Evolutionary conservation across 345 rosid species (phyloP).

Genomic region (Salix arbutifolia): DNA sequence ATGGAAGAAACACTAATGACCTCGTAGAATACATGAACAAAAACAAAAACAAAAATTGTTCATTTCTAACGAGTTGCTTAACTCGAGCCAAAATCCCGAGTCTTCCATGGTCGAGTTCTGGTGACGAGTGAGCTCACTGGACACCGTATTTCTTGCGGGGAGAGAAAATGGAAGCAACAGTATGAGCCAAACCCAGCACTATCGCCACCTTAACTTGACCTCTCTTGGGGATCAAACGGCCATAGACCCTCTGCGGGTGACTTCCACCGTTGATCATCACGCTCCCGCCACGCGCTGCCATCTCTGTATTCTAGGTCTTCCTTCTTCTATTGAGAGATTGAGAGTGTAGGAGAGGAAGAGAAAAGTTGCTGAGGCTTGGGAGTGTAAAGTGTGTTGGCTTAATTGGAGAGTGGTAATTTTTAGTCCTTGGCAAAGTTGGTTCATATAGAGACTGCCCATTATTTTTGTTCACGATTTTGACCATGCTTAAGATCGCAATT

Average conservation of each 20-base stretch:
- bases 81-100: not conserved
- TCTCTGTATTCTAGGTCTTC: not conserved
- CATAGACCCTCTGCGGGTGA: not conserved
- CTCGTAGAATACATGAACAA: not conserved
- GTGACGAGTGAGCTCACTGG: not conserved
- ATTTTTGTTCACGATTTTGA: not conserved
- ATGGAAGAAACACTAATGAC: not conserved
- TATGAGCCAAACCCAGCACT: conserved; percentile 43
- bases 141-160: not conserved
- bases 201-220: conserved; percentile 46
- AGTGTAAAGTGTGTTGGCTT: not conserved
- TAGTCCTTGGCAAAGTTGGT: not conserved
- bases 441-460: not conserved
- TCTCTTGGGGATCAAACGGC: conserved; percentile 45
- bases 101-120: not conserved
- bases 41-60: no score
- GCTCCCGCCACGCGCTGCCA: conserved; percentile 1
- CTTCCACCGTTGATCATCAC: conserved; percentile 9
- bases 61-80: not conserved
- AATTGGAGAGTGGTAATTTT: not conserved
- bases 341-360: not conserved
- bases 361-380: not conserved
- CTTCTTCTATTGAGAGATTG: not conserved
- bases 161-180: conserved; percentile 44
- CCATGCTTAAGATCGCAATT: not conserved